Conservation (phyloP, 2,329 filamentous ascomycete genomes). For the Lachnellula hyalina region DNA sequence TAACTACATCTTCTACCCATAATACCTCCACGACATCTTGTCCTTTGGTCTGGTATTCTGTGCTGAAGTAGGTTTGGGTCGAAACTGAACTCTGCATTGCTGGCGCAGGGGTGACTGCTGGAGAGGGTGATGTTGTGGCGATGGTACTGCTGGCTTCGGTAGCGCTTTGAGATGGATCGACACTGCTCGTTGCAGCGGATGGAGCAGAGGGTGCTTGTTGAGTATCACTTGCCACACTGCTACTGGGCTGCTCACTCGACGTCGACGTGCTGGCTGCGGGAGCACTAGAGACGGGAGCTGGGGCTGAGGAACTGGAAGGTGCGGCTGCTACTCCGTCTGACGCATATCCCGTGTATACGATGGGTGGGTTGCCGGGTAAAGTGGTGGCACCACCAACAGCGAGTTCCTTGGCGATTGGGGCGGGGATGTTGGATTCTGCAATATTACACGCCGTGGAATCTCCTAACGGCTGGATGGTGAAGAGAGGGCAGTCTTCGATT, state of each 20-base stretch:
- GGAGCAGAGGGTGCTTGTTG: conserved; percentile 29
- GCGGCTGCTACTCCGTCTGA: conserved; percentile 13
- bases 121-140: background rate
- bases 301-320: conserved; percentile 1
- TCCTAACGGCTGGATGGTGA: conserved; percentile 58
- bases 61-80: conserved; percentile 38
- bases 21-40: conserved; percentile 50
- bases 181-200: conserved; percentile 19
- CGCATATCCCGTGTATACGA: conserved; percentile 40
- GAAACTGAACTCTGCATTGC: conserved; percentile 15
- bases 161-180: background rate
- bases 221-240: conserved; percentile 11
- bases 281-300: conserved; percentile 15
- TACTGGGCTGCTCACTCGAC: background rate
- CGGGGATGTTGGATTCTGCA: conserved; percentile 43
- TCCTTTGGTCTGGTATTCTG: conserved; percentile 47
- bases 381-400: conserved; percentile 44
- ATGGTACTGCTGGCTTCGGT: background rate
- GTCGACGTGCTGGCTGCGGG: conserved; percentile 3
- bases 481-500: conserved; percentile 70
- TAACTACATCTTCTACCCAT: conserved; percentile 51
- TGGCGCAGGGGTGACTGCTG: conserved; percentile 16
- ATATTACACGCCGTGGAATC: conserved; percentile 57
- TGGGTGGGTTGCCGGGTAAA: conserved; percentile 60
- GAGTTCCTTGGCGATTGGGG: conserved; percentile 52